Evolutionary conservation across 768 basidiomycete genomes (phyloP), one percentile per base, ranked within the genome.

Genomic region (Lyophyllum shimeji): DNA sequence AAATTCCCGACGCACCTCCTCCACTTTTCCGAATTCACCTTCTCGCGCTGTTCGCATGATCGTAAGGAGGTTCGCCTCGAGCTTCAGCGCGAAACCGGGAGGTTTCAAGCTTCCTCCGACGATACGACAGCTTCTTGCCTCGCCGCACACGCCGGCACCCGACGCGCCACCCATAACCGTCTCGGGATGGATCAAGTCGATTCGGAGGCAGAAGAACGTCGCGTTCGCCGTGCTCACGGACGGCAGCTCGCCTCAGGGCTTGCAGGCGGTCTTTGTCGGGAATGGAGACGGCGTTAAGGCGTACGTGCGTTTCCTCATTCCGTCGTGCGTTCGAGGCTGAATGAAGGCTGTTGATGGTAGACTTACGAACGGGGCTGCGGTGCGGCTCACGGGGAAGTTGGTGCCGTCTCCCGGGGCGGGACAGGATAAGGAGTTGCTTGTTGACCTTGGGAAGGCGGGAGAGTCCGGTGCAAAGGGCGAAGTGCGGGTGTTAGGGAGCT

Each of bases 201-300:
- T 95, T 39, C 81, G 94, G 40, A 82, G 84, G 40, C 93, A 96
- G 73, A 96, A 96, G 75, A 85, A 86, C 49, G 79, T 94, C n/a
- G 80, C 91, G 2, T 98, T 97, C 66, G 87, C 86, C 12, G 84
- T 87, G 45, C 71, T 96, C 53, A 85, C 82, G 42, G 95, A 97
- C 70, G 95, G 95, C 2, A 91, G 89, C 52, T 83, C 82, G 2
- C 58, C 79, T 7, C 70, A 76, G n/a, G 84, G 85, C 3, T 65
- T 96, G 25, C 95, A 97, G 68, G 88, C 87, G 1, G 93, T 97
- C 9, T 78, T 95, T 59, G 67, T 75, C 21, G 76, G 67, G 11
- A 64, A 71, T 24, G 66, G 67, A 34, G 72, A 70, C 27, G 64
- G 65, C 37, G 61, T 73, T 2, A 71, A 70, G 55, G 60, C 57